Evolutionary conservation across 1,139 yeast species (phyloP).

Genomic region (Scheffersomyces illinoinensis): DNA sequence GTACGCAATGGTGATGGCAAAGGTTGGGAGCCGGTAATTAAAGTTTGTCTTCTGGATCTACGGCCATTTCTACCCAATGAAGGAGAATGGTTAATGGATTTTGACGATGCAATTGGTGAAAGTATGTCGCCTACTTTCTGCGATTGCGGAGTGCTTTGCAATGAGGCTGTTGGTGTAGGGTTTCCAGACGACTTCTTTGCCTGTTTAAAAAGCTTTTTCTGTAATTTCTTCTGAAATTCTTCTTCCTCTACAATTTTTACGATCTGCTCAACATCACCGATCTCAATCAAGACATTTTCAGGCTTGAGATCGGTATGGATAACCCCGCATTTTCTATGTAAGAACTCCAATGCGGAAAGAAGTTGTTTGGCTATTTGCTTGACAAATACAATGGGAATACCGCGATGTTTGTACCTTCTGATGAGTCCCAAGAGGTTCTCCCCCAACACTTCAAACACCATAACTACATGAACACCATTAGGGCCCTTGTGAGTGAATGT

Average conservation of each 20-base stretch:
- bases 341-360: slow-evolving; percentile 38
- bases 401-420: slow-evolving; percentile 39
- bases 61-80: slow-evolving; percentile 50
- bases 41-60: slow-evolving; percentile 68
- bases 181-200: slow-evolving; percentile 2
- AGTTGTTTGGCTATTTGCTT: slow-evolving; percentile 41
- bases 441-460: slow-evolving; percentile 47
- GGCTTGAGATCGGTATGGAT: slow-evolving; percentile 49
- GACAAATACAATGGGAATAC: slow-evolving; percentile 38
- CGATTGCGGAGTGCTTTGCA: slow-evolving; percentile 1
- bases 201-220: slow-evolving; percentile 8
- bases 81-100: slow-evolving; percentile 24
- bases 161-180: slow-evolving; percentile 7
- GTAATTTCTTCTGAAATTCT: slow-evolving; percentile 14
- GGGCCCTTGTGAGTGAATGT: slow-evolving; percentile 43
- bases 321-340: slow-evolving; percentile 42
- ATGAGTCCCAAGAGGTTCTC: slow-evolving; percentile 42
- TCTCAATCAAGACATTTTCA: slow-evolving; percentile 43
- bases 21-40: slow-evolving; percentile 86
- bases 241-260: slow-evolving; percentile 36
- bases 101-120: slow-evolving; percentile 2
- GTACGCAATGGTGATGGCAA: slow-evolving; percentile 68
- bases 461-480: slow-evolving; percentile 44
- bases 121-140: neutral
- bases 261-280: slow-evolving; percentile 38